These are phyloP conservation scores for Phytophthora capsici DNA, from an alignment of 352 stramenopile species.

Conservation along the genomic window DNA sequence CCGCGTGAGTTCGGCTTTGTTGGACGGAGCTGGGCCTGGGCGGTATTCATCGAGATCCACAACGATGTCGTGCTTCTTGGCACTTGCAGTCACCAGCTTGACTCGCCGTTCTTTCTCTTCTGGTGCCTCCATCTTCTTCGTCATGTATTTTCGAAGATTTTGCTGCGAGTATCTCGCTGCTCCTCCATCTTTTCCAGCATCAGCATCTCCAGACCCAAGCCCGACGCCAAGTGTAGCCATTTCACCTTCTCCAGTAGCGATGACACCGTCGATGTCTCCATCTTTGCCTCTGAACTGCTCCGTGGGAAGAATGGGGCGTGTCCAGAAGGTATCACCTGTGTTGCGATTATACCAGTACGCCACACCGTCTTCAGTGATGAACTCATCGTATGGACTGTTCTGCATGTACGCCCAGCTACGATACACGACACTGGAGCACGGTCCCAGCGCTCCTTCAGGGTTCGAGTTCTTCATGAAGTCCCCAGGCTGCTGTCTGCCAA, in stretches of 20 bases:
- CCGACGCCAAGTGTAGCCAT: conserved; percentile 75
- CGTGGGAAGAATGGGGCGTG: conserved; percentile 78
- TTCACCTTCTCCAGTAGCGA: conserved; percentile 77
- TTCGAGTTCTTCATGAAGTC: conserved; percentile 93
- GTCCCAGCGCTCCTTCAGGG: conserved; percentile 70
- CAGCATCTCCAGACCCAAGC: conserved; percentile 24
- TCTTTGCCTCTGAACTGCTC: conserved; percentile 82
- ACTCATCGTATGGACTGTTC: conserved; percentile 86
- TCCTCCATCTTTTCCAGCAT: conserved; percentile 42
- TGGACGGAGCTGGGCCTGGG: neutral
- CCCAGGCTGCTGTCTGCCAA: conserved; percentile 89
- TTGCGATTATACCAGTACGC: conserved; percentile 91
- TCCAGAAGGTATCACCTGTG: conserved; percentile 92
- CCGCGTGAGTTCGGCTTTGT: conserved; percentile 43
- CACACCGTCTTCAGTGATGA: conserved; percentile 90
- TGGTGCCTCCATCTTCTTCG: conserved; percentile 78
- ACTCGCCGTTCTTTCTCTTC: conserved; percentile 68
- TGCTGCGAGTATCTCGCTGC: conserved; percentile 60
- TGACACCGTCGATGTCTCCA: conserved; percentile 80
- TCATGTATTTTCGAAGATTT: conserved; percentile 87
- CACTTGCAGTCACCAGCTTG: conserved; percentile 59
- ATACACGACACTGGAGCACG: conserved; percentile 89
- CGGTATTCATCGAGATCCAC: conserved; percentile 35
- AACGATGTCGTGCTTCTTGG: conserved; percentile 69
- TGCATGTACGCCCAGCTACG: conserved; percentile 94